These are phyloP conservation scores for Medakamo hakoo DNA, from an alignment of 139 green algal species.

Conservation along the genomic window DNA sequence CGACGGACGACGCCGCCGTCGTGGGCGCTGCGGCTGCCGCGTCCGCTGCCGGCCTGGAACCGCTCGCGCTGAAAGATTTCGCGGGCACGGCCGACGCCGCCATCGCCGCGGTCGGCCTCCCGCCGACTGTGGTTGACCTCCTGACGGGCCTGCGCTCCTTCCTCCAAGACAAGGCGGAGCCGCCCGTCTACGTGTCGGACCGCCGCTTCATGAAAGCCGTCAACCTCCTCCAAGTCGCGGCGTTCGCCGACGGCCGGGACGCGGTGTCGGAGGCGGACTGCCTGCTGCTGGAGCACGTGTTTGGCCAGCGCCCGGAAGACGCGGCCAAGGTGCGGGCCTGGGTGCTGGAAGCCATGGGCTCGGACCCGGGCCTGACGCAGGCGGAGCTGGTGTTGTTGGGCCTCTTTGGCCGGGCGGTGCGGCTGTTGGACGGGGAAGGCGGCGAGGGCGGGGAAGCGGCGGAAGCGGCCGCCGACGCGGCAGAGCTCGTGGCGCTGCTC, in stretches of 20 bases:
- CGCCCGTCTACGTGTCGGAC: constrained; percentile 78
- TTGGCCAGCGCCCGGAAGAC: constrained; percentile 51
- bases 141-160: constrained; percentile 63
- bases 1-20: background rate
- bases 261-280: constrained; percentile 45
- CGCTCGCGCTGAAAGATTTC: constrained; percentile 40
- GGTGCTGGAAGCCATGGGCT: constrained; percentile 63
- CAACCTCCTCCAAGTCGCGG: constrained; percentile 65
- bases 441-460: constrained; percentile 28
- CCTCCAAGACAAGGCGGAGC: constrained; percentile 80
- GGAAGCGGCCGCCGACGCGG: constrained; percentile 27
- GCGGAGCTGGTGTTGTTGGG: constrained; percentile 68
- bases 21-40: background rate
- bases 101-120: constrained; percentile 41
- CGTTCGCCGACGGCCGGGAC: constrained; percentile 37
- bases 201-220: constrained; percentile 79
- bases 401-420: constrained; percentile 62
- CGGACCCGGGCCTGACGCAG: constrained; percentile 69
- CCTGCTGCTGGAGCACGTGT: constrained; percentile 51
- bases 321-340: constrained; percentile 39
- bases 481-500: constrained; percentile 49
- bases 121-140: constrained; percentile 64
- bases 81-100: constrained; percentile 25
- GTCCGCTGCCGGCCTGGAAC: constrained; percentile 2
- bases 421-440: constrained; percentile 33